Percentiles rank a stretch among this genome's conserved stretches.
Conservation (phyloP, 768 basidiomycete species). For the Collybia mongolica region DNA sequence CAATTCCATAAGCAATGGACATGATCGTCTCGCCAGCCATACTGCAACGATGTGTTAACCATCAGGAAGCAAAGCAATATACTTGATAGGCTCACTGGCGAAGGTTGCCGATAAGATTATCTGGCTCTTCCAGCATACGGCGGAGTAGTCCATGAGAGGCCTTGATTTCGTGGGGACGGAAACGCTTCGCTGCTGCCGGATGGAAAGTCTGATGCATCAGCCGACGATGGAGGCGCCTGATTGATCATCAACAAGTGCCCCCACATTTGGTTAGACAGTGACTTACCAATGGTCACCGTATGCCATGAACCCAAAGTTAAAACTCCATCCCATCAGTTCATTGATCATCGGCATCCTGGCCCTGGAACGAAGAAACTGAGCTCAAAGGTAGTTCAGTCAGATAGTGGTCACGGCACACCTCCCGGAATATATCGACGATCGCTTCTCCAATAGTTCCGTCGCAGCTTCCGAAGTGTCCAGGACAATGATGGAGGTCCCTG, state of each 20-base stretch:
- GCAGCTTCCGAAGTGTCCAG: slow-evolving; percentile 18
- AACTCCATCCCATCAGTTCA: slow-evolving; percentile 9
- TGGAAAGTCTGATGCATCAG: slow-evolving; percentile 20
- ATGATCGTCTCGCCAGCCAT: slow-evolving; percentile 20
- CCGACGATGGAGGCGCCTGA: slow-evolving; percentile 17
- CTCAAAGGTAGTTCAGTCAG: background rate
- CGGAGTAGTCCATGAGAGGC: slow-evolving; percentile 17
- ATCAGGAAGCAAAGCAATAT: too few relatives aligned
- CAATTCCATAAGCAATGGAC: slow-evolving; percentile 18
- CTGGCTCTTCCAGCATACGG: slow-evolving; percentile 11
- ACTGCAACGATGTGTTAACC: slow-evolving; percentile 14
- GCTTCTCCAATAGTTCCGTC: slow-evolving; percentile 20
- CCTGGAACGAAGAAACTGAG: background rate
- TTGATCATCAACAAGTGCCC: background rate
- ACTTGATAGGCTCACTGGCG: slow-evolving; percentile 17
- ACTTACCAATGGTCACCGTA: slow-evolving; percentile 13
- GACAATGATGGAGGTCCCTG: slow-evolving; percentile 18
- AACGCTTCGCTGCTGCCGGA: slow-evolving; percentile 9
- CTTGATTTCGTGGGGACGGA: slow-evolving; percentile 13
- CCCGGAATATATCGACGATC: slow-evolving; percentile 18
- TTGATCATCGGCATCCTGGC: slow-evolving; percentile 15
- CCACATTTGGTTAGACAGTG: too few relatives aligned
- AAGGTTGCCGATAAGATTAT: slow-evolving; percentile 14
- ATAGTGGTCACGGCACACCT: slow-evolving; percentile 8
- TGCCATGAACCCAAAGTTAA: slow-evolving; percentile 9